Conservation (phyloP, 768 basidiomycete species). For the Naganishia onofrii region DNA sequence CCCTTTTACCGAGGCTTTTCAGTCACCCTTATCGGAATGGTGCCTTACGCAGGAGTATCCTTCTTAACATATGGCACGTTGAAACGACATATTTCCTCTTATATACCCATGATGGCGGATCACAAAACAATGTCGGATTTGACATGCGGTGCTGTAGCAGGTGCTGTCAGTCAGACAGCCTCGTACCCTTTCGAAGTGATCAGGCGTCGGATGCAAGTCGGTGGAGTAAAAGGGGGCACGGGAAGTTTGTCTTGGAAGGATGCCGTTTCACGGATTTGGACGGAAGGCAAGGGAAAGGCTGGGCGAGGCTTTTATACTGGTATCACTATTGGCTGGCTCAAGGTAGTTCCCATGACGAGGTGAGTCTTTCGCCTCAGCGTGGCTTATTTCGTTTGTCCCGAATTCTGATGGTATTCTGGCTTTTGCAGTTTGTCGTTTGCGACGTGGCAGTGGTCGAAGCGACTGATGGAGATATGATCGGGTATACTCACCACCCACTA, state of each 20-base stretch:
- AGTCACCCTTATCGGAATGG: conserved; percentile 83
- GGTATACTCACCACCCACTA: background rate
- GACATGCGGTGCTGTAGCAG: conserved; percentile 77
- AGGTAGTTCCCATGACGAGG: conserved; percentile 88
- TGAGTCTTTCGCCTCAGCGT: conserved; percentile 34
- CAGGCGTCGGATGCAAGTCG: conserved; percentile 90
- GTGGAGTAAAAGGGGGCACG: conserved; percentile 65
- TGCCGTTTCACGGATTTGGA: conserved; percentile 57
- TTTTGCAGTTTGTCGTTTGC: conserved; percentile 71
- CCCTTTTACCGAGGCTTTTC: conserved; percentile 94
- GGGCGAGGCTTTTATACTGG: conserved; percentile 90
- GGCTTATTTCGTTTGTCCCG: background rate
- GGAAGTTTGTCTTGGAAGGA: conserved; percentile 69
- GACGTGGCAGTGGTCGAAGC: conserved; percentile 81
- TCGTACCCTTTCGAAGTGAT: conserved; percentile 95
- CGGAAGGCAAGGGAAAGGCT: conserved; percentile 68
- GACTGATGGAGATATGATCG: conserved; percentile 54
- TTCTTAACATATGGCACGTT: conserved; percentile 84
- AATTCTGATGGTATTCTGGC: background rate
- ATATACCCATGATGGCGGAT: conserved; percentile 39
- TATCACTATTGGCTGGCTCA: conserved; percentile 83
- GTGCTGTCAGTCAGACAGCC: conserved; percentile 77
- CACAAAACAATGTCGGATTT: conserved; percentile 65
- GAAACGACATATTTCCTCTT: conserved; percentile 56
- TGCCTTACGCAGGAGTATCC: conserved; percentile 92